Base-by-base conservation (phyloP, 2,329 filamentous ascomycete species). In the Hypoxylon sp. region DNA sequence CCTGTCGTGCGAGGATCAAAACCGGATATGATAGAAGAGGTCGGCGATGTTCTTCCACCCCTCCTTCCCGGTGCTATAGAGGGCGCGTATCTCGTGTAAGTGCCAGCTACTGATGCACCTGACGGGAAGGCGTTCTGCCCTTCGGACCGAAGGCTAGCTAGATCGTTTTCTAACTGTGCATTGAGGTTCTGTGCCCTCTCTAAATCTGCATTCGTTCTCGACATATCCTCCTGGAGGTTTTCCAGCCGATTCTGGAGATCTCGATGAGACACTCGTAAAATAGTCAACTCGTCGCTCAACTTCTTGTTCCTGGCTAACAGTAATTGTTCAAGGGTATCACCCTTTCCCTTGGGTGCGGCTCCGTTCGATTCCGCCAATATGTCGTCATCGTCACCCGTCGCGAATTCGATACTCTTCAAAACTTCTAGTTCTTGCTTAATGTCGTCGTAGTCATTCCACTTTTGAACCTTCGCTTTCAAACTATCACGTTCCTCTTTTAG, bases 1-100 rank as follows among this genome's bases (percentile, higher is more conserved):
- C 85, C 81, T 8, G 80, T 78, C 81, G 83, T 84, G 47, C 88
- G 86, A 22, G 92, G 90, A 76, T 97, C 93, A 77, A 98, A 94
- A n/a, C 96, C 96, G 67, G 94, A 98, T 75, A 99, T 98, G 75
- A 99, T 98, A 19, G 95, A 98, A 3, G 95, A 98, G 0, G 96
- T 98, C 0, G 96, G 97, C 2, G 96, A 98, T 14, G 92, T 88
- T 54, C 86, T 84, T 44, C 91, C 88, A 31, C 92, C 89, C 74
- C 90, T 88, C 53, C 92, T 87, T 17, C 88, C 86, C 1, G 86
- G 84, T 42, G 84, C 85, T 11, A 85, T 80, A 2, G 87, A 84
- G 2, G 92, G 90, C 1, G 92, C 91, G 76, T 94, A 92, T 53
- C 92, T 89, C 22, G 92, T 95, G 78, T 97, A 97, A 2, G 95